Evolutionary conservation across 2,329 filamentous ascomycete species (phyloP).

Genomic region (Xylaria sp.): DNA sequence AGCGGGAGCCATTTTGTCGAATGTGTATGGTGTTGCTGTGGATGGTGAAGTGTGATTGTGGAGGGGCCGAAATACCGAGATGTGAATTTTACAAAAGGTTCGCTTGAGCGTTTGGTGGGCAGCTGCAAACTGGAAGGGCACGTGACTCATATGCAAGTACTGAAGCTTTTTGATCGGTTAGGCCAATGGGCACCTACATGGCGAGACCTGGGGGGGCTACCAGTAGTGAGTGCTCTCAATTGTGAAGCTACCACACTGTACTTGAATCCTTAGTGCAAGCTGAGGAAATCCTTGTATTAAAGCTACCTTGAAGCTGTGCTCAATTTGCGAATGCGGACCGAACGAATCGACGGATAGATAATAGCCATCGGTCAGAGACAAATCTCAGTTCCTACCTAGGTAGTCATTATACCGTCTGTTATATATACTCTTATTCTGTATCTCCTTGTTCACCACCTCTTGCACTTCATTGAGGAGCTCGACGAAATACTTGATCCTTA

Average conservation of each 20-base stretch:
- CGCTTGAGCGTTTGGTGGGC: conserved; percentile 48
- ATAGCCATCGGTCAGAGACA: neutral
- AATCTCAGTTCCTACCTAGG: neutral
- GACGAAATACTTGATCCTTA: conserved; percentile 35
- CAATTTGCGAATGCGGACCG: too few species aligned
- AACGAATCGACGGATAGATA: neutral
- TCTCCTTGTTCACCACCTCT: conserved; percentile 12
- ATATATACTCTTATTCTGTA: neutral
- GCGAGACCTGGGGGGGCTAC: too few species aligned
- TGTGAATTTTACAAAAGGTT: conserved; percentile 49
- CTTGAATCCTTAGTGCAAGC: too few species aligned
- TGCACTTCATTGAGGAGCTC: conserved; percentile 31
- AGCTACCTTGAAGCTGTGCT: too few species aligned
- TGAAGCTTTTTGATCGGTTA: conserved; percentile 1
- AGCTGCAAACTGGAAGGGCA: conserved; percentile 35
- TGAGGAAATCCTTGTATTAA: too few species aligned
- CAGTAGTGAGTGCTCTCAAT: too few species aligned
- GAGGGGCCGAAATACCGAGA: conserved; percentile 43
- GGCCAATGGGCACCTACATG: neutral
- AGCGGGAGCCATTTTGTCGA: conserved; percentile 61
- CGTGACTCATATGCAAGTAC: conserved; percentile 41
- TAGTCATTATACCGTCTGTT: neutral
- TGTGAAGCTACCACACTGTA: neutral
- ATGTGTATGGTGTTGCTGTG: conserved; percentile 47
- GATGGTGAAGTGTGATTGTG: conserved; percentile 46